Percentiles rank a stretch among this genome's conserved stretches.
Evolutionary conservation across 345 rosid species (phyloP).

Genomic region (Arabis alpina): DNA sequence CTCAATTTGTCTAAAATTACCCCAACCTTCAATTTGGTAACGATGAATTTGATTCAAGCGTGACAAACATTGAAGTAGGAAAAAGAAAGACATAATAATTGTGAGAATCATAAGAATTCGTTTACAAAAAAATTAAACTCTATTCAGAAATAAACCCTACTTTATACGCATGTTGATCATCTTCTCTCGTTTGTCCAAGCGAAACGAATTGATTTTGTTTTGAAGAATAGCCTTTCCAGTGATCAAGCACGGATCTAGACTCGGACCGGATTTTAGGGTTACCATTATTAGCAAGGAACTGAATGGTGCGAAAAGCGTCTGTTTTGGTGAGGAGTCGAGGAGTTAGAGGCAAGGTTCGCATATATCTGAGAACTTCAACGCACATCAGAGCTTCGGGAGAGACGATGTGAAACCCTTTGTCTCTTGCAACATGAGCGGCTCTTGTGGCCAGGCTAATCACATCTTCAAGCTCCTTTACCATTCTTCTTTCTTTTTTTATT

Average conservation of each 20-base stretch:
- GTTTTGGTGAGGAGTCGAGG: constrained; percentile 11
- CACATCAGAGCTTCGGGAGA: constrained; percentile 33
- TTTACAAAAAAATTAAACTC: constrained; percentile 14
- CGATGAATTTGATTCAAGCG: neutral
- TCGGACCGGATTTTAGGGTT: constrained; percentile 40
- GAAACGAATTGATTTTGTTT: neutral
- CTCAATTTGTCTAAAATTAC: neutral
- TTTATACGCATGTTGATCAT: constrained; percentile 5
- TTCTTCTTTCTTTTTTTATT: neutral
- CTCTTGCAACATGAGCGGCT: constrained; percentile 30
- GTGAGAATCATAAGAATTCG: neutral
- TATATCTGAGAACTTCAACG: constrained; percentile 16
- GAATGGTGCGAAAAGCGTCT: neutral
- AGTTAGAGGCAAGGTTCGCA: constrained; percentile 23
- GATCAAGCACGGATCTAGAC: constrained; percentile 13
- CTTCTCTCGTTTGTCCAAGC: neutral
- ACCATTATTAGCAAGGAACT: constrained; percentile 15
- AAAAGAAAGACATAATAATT: neutral
- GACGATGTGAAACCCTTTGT: constrained; percentile 31
- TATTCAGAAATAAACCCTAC: neutral
- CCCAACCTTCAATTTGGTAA: constrained; percentile 11
- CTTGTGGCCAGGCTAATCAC: neutral
- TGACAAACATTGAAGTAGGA: neutral
- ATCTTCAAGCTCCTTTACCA: neutral
- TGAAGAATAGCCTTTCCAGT: constrained; percentile 11